Percentiles rank a stretch among this genome's conserved stretches.
phyloP scores from a whole-genome alignment of 2,329 filamentous ascomycete genomes.

The Paecilomyces fulvus region DNA sequence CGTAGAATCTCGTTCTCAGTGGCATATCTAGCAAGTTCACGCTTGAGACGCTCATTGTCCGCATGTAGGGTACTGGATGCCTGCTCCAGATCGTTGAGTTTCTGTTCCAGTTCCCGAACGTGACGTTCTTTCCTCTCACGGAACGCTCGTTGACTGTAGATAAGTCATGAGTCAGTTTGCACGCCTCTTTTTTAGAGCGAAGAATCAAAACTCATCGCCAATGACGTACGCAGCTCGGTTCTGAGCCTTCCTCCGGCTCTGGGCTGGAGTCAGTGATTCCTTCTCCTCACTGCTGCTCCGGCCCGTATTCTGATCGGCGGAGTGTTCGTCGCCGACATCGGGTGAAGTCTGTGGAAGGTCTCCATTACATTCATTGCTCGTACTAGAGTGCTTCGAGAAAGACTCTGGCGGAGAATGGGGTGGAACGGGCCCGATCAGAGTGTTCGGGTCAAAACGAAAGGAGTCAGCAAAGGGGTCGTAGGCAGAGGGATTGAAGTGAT shows the following conservation, averaged over 20 bases:
- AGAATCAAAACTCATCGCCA: slow-evolving; percentile 1
- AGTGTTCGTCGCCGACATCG: slow-evolving; percentile 21
- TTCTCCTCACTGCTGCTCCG: slow-evolving; percentile 49
- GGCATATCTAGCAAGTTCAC: slow-evolving; percentile 70
- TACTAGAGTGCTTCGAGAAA: slow-evolving; percentile 24
- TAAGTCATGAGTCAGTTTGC: slow-evolving; percentile 3
- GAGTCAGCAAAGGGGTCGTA: slow-evolving; percentile 31
- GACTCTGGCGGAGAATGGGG: slow-evolving; percentile 29
- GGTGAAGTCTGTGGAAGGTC: slow-evolving; percentile 17
- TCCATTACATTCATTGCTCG: slow-evolving; percentile 17
- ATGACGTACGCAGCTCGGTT: slow-evolving; percentile 61
- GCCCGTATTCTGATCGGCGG: slow-evolving; percentile 17
- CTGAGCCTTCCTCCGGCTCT: slow-evolving; percentile 59
- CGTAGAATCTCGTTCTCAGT: slow-evolving; percentile 92
- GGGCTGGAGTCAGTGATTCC: slow-evolving; percentile 44
- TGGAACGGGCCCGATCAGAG: slow-evolving; percentile 19
- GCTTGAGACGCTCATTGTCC: slow-evolving; percentile 81
- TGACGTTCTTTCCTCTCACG: slow-evolving; percentile 92
- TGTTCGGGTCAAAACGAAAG: slow-evolving; percentile 26
- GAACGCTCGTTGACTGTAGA: slow-evolving; percentile 77
- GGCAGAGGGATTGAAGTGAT: slow-evolving; percentile 26
- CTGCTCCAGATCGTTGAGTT: slow-evolving; percentile 68
- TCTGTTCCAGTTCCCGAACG: slow-evolving; percentile 84
- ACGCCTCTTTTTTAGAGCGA: background rate
- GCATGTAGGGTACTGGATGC: slow-evolving; percentile 62